Evolutionary conservation across 2,329 filamentous ascomycete genomes (phyloP).

Genomic region (Epichloe amarillans): DNA sequence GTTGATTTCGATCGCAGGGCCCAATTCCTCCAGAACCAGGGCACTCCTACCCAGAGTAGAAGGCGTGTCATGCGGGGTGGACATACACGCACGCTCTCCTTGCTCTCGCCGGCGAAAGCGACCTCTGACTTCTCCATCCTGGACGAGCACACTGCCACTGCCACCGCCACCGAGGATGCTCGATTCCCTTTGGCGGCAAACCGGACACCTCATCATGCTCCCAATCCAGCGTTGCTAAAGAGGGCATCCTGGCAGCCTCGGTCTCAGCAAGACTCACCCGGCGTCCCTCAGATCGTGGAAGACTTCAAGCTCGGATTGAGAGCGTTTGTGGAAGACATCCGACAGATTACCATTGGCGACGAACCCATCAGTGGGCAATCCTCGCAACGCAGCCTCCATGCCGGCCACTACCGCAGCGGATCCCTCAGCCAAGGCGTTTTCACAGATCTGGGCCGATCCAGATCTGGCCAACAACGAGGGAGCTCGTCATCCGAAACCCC

Average conservation of each 20-base stretch:
- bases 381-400: conserved; percentile 9
- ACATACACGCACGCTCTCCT: conserved; percentile 55
- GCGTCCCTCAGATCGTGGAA: conserved; percentile 66
- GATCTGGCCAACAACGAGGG: conserved; percentile 29
- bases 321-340: conserved; percentile 90
- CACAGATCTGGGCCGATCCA: conserved; percentile 33
- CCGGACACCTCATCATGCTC: conserved; percentile 21
- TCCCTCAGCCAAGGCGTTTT: conserved; percentile 7
- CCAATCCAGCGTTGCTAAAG: conserved; percentile 32
- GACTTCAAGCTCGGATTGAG: conserved; percentile 83
- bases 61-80: conserved; percentile 57
- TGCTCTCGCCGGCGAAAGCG: conserved; percentile 58
- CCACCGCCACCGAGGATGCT: conserved; percentile 12
- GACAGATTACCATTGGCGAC: conserved; percentile 91
- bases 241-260: conserved; percentile 48
- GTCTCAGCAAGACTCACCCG: conserved; percentile 29
- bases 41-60: conserved; percentile 27
- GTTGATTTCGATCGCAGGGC: conserved; percentile 62
- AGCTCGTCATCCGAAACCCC: conserved; percentile 29
- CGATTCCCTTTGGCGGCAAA: conserved; percentile 16
- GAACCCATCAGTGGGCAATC: conserved; percentile 55
- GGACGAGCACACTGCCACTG: conserved; percentile 22
- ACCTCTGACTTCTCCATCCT: conserved; percentile 29
- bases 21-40: conserved; percentile 43
- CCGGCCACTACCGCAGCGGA: conserved; percentile 1